Evolutionary conservation across 1,284 basidiomycete genomes (phyloP).

Genomic region (Heliocybe sulcata): DNA sequence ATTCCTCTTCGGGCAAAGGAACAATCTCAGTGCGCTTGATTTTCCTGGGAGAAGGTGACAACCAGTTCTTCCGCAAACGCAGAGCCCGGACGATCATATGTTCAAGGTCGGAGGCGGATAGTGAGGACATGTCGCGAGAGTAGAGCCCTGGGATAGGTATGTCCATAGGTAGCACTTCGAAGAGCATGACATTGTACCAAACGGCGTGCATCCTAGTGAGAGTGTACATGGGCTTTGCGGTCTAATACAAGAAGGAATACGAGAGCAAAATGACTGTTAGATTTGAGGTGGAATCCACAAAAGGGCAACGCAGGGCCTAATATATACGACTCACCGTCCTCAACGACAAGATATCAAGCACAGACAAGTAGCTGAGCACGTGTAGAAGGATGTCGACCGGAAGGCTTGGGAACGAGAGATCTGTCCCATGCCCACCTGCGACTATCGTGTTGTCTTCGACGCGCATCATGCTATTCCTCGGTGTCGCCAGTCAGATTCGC

Average conservation of each 20-base stretch:
- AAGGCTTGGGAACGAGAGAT: not conserved
- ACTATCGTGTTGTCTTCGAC: no score
- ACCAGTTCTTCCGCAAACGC: slow-evolving; percentile 6
- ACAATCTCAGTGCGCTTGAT: not conserved
- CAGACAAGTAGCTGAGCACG: not conserved
- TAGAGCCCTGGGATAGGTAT: slow-evolving; percentile 9
- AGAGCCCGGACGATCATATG: not conserved
- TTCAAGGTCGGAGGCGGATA: slow-evolving; percentile 5
- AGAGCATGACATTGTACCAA: slow-evolving; percentile 6
- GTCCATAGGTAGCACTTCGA: slow-evolving; percentile 1
- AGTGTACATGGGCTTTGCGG: not conserved
- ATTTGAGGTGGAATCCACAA: not conserved
- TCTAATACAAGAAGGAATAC: not conserved
- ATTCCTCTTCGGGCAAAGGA: slow-evolving; percentile 1
- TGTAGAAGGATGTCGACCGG: slow-evolving; percentile 2
- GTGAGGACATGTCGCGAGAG: not conserved
- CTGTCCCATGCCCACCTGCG: not conserved
- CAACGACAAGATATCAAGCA: not conserved
- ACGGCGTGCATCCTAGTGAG: slow-evolving; percentile 3
- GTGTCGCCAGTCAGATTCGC: no score
- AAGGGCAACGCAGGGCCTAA: not conserved
- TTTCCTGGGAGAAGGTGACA: not conserved
- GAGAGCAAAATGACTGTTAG: no score
- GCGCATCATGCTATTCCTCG: no score
- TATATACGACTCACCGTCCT: not conserved